phyloP scores from a whole-genome alignment of 2,329 filamentous ascomycete genomes.

The Aureobasidium sp. region DNA sequence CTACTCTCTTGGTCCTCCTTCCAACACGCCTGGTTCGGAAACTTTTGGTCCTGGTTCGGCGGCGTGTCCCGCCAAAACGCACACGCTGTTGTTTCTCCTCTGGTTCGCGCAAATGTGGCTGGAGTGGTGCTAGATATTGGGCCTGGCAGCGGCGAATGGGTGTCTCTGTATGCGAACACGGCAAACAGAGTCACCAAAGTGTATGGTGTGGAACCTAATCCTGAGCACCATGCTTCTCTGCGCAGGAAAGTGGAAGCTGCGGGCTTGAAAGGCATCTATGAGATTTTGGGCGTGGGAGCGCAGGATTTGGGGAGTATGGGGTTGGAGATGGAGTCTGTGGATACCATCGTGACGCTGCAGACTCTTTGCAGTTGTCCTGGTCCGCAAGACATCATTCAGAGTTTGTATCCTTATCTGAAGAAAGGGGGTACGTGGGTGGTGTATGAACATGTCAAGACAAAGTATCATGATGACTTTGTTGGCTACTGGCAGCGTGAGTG shows the following conservation, averaged over 20 bases:
- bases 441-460: conserved; percentile 52
- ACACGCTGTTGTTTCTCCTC: conserved; percentile 43
- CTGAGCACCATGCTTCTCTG: conserved; percentile 45
- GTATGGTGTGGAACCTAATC: conserved; percentile 60
- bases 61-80: conserved; percentile 43
- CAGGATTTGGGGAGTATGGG: conserved; percentile 46
- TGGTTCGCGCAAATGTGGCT: conserved; percentile 43
- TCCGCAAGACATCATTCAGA: conserved; percentile 48
- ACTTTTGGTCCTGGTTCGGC: conserved; percentile 53
- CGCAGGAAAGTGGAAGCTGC: conserved; percentile 42
- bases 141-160: conserved; percentile 56
- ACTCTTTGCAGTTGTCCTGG: conserved; percentile 60
- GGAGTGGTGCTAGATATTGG: conserved; percentile 58
- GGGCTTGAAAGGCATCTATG: conserved; percentile 52
- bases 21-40: conserved; percentile 50
- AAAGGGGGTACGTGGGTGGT: conserved; percentile 57
- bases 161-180: conserved; percentile 43
- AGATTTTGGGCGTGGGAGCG: conserved; percentile 57
- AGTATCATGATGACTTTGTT: conserved; percentile 28
- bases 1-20: conserved; percentile 25
- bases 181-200: conserved; percentile 35
- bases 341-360: conserved; percentile 54
- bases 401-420: conserved; percentile 53
- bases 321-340: conserved; percentile 47
- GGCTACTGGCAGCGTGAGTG: conserved; percentile 31